These are phyloP conservation scores for Ballota nigra DNA, from an alignment of 257 asterid species.

Conservation along the genomic window DNA sequence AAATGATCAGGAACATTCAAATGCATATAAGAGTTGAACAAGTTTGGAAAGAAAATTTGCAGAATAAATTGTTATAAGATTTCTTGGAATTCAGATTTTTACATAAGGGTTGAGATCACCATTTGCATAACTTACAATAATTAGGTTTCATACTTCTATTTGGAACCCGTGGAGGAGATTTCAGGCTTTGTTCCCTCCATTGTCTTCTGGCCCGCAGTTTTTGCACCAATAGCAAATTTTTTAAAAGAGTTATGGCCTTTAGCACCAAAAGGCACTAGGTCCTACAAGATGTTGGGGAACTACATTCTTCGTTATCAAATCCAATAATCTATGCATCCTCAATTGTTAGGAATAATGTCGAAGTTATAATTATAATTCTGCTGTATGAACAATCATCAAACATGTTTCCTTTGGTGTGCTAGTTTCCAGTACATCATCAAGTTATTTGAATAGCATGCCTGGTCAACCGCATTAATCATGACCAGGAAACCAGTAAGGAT, in stretches of 20 bases:
- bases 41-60: background rate
- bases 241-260: background rate
- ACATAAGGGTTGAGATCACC: background rate
- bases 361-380: background rate
- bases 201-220: background rate
- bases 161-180: background rate
- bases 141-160: background rate
- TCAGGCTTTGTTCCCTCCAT: background rate
- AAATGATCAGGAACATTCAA: slow-evolving; percentile 2
- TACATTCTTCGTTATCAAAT: background rate
- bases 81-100: background rate
- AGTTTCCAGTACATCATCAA: background rate
- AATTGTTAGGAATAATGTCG: background rate
- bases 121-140: background rate
- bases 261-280: background rate
- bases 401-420: background rate
- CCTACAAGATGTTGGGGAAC: background rate
- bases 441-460: background rate
- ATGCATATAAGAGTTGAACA: background rate
- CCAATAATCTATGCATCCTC: background rate
- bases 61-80: background rate
- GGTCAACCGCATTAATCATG: background rate
- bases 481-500: background rate
- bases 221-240: background rate
- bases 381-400: background rate